Evolutionary conservation across 148 eudicot species (phyloP).

Genomic region (Limonium bicolor): DNA sequence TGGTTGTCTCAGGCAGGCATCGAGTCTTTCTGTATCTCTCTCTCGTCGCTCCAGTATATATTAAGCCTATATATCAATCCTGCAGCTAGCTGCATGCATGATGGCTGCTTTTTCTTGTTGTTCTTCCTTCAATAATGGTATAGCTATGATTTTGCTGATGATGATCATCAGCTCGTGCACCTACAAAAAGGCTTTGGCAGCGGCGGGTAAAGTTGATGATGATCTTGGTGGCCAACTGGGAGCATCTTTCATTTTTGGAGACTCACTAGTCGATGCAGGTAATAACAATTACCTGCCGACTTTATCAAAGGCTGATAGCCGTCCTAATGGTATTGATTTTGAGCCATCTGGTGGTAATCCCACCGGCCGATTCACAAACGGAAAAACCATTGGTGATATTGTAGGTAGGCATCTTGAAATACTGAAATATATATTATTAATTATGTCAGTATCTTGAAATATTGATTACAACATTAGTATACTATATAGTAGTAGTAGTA

Average conservation of each 20-base stretch:
- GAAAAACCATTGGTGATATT: conserved; percentile 84
- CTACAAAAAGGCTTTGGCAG: not conserved
- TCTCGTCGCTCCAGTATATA: too few relatives aligned
- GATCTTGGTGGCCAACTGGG: conserved; percentile 11
- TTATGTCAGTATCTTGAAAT: not conserved
- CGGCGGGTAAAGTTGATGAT: not conserved
- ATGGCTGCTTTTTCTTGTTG: too few relatives aligned
- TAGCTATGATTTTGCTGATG: too few relatives aligned
- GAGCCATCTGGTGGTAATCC: conserved; percentile 65
- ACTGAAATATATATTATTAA: not conserved
- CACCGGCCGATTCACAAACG: conserved; percentile 80
- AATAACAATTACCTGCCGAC: conserved; percentile 67
- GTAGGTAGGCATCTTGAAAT: conserved; percentile 33
- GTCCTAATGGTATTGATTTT: conserved; percentile 88
- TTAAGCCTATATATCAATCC: too few relatives aligned
- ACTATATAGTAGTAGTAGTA: not conserved
- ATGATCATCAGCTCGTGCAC: too few relatives aligned
- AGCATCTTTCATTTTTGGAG: conserved; percentile 84
- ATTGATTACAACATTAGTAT: not conserved
- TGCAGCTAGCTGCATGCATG: too few relatives aligned
- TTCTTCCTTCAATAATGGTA: too few relatives aligned
- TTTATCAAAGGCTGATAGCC: conserved; percentile 53
- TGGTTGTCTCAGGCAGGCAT: too few relatives aligned
- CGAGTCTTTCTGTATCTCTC: too few relatives aligned
- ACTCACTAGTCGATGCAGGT: conserved; percentile 88